A percentile compares a stretch with the other conserved stretches of the same genome.
phyloP scores from a whole-genome alignment of 2,329 filamentous ascomycete genomes.

The Hymenoscyphus linearis region DNA sequence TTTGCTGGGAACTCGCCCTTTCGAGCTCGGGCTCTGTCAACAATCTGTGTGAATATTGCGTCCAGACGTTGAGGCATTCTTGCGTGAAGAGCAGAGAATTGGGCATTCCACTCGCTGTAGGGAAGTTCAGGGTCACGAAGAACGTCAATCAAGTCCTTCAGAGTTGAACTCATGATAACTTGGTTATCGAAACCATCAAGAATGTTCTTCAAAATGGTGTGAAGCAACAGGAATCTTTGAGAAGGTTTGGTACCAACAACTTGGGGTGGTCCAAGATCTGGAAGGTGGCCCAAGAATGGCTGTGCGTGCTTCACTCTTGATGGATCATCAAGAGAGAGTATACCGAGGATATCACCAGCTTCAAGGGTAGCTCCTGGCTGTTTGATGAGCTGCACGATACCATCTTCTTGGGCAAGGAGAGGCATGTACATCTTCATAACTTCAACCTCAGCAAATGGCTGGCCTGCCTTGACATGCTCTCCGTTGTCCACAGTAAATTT shows the following conservation, averaged over 20 bases:
- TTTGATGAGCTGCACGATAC: slow-evolving; percentile 97
- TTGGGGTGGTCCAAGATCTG: slow-evolving; percentile 78
- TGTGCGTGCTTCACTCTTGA: slow-evolving; percentile 94
- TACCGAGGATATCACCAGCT: slow-evolving; percentile 97
- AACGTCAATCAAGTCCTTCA: slow-evolving; percentile 86
- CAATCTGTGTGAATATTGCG: slow-evolving; percentile 71
- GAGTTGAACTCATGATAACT: slow-evolving; percentile 82
- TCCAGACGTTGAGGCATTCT: slow-evolving; percentile 96
- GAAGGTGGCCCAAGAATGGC: slow-evolving; percentile 86
- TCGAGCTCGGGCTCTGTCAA: slow-evolving; percentile 75
- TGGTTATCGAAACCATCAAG: slow-evolving; percentile 95
- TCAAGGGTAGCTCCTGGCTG: slow-evolving; percentile 97
- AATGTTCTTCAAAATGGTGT: slow-evolving; percentile 79
- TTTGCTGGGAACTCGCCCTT: slow-evolving; percentile 89
- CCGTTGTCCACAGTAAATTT: slow-evolving; percentile 97
- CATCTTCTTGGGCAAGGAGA: slow-evolving; percentile 87
- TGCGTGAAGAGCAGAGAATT: slow-evolving; percentile 93
- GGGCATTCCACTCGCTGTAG: slow-evolving; percentile 93
- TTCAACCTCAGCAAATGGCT: slow-evolving; percentile 94
- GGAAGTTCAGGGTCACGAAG: slow-evolving; percentile 85
- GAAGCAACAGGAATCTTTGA: slow-evolving; percentile 75
- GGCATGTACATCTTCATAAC: slow-evolving; percentile 99
- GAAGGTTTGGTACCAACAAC: slow-evolving; percentile 87
- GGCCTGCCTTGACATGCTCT: slow-evolving; percentile 83
- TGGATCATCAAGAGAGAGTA: slow-evolving; percentile 90